Evolutionary conservation across 306 rosid species (phyloP).

Genomic region (Vigna trinervia): DNA sequence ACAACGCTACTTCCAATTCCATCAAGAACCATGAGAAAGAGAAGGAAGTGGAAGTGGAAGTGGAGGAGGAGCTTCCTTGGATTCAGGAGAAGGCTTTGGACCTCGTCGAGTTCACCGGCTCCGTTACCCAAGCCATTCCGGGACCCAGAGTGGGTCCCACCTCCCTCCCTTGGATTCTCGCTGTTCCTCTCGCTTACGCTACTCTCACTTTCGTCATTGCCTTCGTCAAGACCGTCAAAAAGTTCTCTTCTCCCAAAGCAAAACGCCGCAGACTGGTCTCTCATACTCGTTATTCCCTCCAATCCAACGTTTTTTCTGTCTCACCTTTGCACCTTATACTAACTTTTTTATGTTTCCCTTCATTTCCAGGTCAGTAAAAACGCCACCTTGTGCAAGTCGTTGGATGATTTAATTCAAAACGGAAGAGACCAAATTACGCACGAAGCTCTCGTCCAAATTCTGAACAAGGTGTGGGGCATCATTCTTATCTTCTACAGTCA

Average conservation of each 20-base stretch:
- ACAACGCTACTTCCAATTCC: neutral
- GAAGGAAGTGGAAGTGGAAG: constrained; percentile 62
- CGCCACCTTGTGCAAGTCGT: constrained; percentile 68
- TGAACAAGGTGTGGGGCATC: constrained; percentile 55
- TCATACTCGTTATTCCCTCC: neutral
- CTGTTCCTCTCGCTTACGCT: constrained; percentile 77
- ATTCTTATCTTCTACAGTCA: neutral
- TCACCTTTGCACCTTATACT: neutral
- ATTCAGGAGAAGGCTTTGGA: constrained; percentile 95
- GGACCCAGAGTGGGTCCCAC: constrained; percentile 92
- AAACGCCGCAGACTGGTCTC: constrained; percentile 79
- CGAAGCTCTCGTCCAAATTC: constrained; percentile 66
- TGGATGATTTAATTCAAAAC: constrained; percentile 67
- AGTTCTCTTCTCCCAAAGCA: constrained; percentile 81
- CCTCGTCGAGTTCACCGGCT: constrained; percentile 91
- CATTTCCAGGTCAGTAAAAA: constrained; percentile 73
- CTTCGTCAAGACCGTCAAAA: constrained; percentile 69
- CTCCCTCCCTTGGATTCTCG: constrained; percentile 90
- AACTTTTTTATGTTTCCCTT: neutral
- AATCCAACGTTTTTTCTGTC: neutral
- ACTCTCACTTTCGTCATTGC: constrained; percentile 81
- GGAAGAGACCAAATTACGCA: constrained; percentile 65
- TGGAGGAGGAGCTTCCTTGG: constrained; percentile 93
- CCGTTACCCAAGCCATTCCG: constrained; percentile 88
- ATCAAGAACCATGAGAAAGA: constrained; percentile 17